These are phyloP conservation scores for Lepiota subincarnata DNA, from an alignment of 768 basidiomycete genomes.

Conservation along the genomic window DNA sequence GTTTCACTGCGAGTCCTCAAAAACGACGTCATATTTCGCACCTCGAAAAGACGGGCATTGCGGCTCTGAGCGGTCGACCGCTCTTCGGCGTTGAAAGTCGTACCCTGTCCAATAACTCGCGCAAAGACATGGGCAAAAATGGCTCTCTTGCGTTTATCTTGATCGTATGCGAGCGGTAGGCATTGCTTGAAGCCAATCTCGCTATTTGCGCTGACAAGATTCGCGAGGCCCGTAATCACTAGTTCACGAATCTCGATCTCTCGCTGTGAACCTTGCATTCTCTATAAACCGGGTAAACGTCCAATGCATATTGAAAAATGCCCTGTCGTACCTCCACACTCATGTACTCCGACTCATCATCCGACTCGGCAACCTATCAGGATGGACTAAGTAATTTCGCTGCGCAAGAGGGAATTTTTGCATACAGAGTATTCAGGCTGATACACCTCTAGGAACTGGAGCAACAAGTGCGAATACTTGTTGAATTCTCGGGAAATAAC, in stretches of 20 bases:
- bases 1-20: not conserved
- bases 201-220: slow-evolving; percentile 79
- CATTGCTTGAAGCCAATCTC: slow-evolving; percentile 90
- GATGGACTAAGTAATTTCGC: not conserved
- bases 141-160: slow-evolving; percentile 61
- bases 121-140: slow-evolving; percentile 87
- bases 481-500: slow-evolving; percentile 76
- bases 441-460: slow-evolving; percentile 54
- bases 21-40: slow-evolving; percentile 24
- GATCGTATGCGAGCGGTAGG: slow-evolving; percentile 71
- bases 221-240: slow-evolving; percentile 75
- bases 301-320: not conserved
- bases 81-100: slow-evolving; percentile 66
- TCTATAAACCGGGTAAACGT: slow-evolving; percentile 22
- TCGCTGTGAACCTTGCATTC: slow-evolving; percentile 40
- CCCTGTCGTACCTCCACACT: not conserved
- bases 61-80: slow-evolving; percentile 42
- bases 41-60: slow-evolving; percentile 56
- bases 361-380: slow-evolving; percentile 49
- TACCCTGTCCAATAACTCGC: slow-evolving; percentile 74
- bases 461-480: slow-evolving; percentile 65
- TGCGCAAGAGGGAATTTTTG: not conserved
- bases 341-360: slow-evolving; percentile 32
- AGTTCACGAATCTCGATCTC: slow-evolving; percentile 68
- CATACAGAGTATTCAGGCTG: slow-evolving; percentile 45